These are phyloP conservation scores for Kodamaea restingae DNA, from an alignment of 805 yeast genomes.

Conservation along the genomic window DNA sequence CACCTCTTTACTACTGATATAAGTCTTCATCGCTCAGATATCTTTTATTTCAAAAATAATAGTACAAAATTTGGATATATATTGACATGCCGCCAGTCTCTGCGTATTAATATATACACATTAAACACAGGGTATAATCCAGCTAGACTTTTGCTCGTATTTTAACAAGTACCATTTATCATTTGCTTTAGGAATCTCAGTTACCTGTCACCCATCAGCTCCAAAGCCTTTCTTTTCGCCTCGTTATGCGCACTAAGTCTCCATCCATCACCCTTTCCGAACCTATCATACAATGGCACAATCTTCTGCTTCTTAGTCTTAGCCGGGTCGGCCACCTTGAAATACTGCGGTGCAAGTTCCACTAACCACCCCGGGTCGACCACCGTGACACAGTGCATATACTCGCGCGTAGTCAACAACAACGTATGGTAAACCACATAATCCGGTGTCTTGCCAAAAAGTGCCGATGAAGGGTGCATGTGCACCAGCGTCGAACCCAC, in stretches of 20 bases:
- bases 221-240: constrained; percentile 23
- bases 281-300: constrained; percentile 64
- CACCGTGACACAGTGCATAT: constrained; percentile 84
- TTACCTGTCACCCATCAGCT: no score
- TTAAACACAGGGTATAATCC: no score
- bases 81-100: no score
- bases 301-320: constrained; percentile 56
- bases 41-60: no score
- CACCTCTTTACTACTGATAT: no score
- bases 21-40: no score
- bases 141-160: no score
- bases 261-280: constrained; percentile 72
- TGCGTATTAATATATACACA: no score
- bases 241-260: constrained; percentile 50
- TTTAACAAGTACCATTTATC: no score
- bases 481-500: constrained; percentile 69
- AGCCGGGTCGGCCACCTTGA: constrained; percentile 54
- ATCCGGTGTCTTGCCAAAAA: constrained; percentile 61
- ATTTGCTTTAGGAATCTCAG: no score
- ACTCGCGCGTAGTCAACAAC: constrained; percentile 80
- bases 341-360: constrained; percentile 68
- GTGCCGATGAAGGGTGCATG: constrained; percentile 82
- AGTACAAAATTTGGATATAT: no score
- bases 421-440: constrained; percentile 80
- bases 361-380: constrained; percentile 80